A percentile compares a stretch with the other conserved stretches of the same genome.
phyloP scores from a whole-genome alignment of 352 stramenopile species.

The Pythium grandisporangium region DNA sequence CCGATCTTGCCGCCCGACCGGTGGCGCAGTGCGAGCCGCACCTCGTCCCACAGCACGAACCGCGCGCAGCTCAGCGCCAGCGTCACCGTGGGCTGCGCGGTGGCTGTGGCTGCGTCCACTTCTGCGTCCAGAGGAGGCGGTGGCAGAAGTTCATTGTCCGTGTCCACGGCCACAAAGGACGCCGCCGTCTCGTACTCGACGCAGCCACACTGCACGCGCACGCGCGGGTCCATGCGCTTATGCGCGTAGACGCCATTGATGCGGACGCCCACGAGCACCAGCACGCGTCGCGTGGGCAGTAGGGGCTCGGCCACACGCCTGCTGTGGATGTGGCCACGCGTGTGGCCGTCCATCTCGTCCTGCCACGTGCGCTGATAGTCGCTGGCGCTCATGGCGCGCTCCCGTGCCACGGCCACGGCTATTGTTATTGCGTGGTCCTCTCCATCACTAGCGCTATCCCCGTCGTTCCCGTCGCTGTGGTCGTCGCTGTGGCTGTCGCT shows the following conservation, averaged over 20 bases:
- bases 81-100: conserved; percentile 13
- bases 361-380: conserved; percentile 44
- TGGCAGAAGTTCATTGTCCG: background rate
- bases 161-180: conserved; percentile 2
- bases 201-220: conserved; percentile 40
- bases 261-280: conserved; percentile 30
- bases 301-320: conserved; percentile 16
- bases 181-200: background rate
- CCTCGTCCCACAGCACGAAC: conserved; percentile 52
- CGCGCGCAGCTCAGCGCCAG: conserved; percentile 33
- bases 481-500: no score
- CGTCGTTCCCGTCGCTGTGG: background rate
- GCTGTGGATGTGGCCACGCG: conserved; percentile 4
- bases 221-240: conserved; percentile 45
- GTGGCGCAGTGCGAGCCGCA: conserved; percentile 37
- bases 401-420: conserved; percentile 14
- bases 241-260: conserved; percentile 32
- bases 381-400: conserved; percentile 20
- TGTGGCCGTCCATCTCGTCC: conserved; percentile 26
- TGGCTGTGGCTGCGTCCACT: background rate
- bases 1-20: conserved; percentile 31
- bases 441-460: conserved; percentile 9
- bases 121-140: no score
- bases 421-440: background rate
- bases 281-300: conserved; percentile 17